Evolutionary conservation across 768 basidiomycete species (phyloP), one percentile per base, ranked within the genome.

Genomic region (Piloderma croceum): DNA sequence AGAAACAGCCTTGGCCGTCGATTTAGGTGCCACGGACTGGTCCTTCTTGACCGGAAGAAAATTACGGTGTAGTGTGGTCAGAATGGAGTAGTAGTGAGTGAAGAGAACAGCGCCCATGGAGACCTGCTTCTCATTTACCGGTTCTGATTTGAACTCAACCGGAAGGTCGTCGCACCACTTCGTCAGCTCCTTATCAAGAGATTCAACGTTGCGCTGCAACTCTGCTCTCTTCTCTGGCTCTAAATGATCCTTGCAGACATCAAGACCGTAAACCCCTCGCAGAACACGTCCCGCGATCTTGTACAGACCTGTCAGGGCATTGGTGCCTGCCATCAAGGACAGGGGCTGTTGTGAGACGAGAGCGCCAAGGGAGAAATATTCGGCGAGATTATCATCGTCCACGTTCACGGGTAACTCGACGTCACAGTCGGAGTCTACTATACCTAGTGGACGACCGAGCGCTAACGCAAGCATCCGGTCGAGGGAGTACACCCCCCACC

Each of bases 401-500:
- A 90, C 71, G 42, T 85, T 81, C 25, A 82, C 73, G 4, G 91
- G 91, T 38, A 82, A 67, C 57, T 92, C 89, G 23, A 88, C 85
- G 55, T 94, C 91, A 52, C 90, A 91, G 58, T 94, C 91, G 9
- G 80, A 70, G 61, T 94, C 91, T 51, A 91, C 88, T 46, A 90
- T 71, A 20, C 89, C 91, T 41, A 93, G 74, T 3, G 91, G 91
- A 7, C 91, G 76, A 34, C 91, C 91, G 11, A 94, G 71, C 11
- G 90, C 83, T 38, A 93, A 77, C 18, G 91, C 91, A 15, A 94
- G 81, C 87, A 92, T 91, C 36, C 90, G 81, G 60, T 88, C 91
- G 36, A 94, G 69, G 19, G 81, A 81, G 54, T 94, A 94, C 20
- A 92, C 87, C 31, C 85, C 81, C 89, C 91, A 93, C 91, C 91